Base-by-base conservation (phyloP, 495 filamentous ascomycete genomes). In the Penicillium egyptiacum region DNA sequence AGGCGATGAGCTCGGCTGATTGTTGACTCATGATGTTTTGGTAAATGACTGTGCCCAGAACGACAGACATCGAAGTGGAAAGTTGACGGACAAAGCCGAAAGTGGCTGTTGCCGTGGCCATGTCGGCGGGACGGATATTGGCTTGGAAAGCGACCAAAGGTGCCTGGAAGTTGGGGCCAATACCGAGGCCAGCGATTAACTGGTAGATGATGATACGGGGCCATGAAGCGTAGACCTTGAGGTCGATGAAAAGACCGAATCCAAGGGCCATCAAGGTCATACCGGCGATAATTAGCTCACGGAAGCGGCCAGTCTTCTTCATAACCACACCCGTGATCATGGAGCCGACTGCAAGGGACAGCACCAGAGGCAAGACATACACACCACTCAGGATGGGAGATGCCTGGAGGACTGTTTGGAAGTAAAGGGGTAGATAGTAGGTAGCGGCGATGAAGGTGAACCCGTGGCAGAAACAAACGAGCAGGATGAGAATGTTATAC, bases 401-500 rank as follows among this genome's bases (percentile, higher is more conserved):
- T 11, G 85, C 83, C 3, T 88, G 85, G 7, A 92, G 82, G 12
- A 91, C 88, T 35, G 85, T 81, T 68, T 91, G 88, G 72, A 89
- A 89, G 72, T 91, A 92, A 39, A 93, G 78, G 0, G 89, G 89
- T 14, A 93, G 79, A 64, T 85, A 92, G 76, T 91, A 92, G 56
- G 82, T 79, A 30, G 82, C 83, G 2, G 83, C 76, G 61, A 92
- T 89, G 76, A 92, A 92, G 55, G 89, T 84, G 60, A 85, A 83
- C 37, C 82, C 84, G 61, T 92, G 89, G 55, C 81, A 73, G 68
- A 87, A 87, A 55, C 77, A 80, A 44, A 85, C 73, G 7, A 70
- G 25, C 4, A 90, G 74, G 0, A 80, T 71, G 3, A 85, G 82
- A 23, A 86, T 60, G 66, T 86, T 86, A 22, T 84, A 81, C 20